Percentiles rank a stretch among this genome's conserved stretches.
phyloP scores from a whole-genome alignment of 768 basidiomycete genomes.

The Podaxis sp. region DNA sequence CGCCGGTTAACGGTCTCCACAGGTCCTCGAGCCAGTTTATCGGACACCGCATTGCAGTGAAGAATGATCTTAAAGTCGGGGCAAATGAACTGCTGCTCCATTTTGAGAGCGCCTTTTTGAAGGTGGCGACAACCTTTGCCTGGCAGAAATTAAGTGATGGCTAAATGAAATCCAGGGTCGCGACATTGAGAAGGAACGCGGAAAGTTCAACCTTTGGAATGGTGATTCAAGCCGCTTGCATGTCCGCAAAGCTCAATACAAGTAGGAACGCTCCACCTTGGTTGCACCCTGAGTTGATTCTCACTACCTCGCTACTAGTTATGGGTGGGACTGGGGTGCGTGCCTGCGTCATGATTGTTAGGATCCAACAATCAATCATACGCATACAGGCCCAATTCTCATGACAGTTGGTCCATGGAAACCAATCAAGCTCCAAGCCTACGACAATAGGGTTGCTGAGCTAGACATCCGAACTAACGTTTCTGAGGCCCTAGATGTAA shows the following conservation, averaged over 20 bases:
- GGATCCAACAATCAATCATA: neutral
- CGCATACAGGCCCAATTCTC: slow-evolving; percentile 63
- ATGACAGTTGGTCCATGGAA: slow-evolving; percentile 92
- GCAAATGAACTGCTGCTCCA: slow-evolving; percentile 65
- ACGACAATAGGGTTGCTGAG: slow-evolving; percentile 61
- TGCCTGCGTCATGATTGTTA: neutral
- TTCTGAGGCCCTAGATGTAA: slow-evolving; percentile 51
- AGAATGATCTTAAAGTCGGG: slow-evolving; percentile 49
- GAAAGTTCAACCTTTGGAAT: slow-evolving; percentile 75
- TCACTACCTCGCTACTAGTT: slow-evolving; percentile 40
- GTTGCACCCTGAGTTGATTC: neutral
- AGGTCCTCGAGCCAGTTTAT: slow-evolving; percentile 86
- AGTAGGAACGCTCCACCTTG: slow-evolving; percentile 37
- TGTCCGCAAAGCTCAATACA: slow-evolving; percentile 92
- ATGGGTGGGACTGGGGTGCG: slow-evolving; percentile 89
- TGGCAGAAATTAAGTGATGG: neutral
- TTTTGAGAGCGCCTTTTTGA: slow-evolving; percentile 75
- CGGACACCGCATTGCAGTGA: slow-evolving; percentile 62
- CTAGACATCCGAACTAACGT: slow-evolving; percentile 61
- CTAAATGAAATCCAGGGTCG: slow-evolving; percentile 51
- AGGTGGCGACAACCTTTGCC: slow-evolving; percentile 34
- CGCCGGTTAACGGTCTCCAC: slow-evolving; percentile 2
- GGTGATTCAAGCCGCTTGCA: slow-evolving; percentile 89
- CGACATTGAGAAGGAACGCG: slow-evolving; percentile 63
- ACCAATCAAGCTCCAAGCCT: slow-evolving; percentile 69